Percentiles rank a stretch among this genome's conserved stretches.
phyloP scores from a whole-genome alignment of 2,329 filamentous ascomycete species.

The Tolypocladium inflatum region DNA sequence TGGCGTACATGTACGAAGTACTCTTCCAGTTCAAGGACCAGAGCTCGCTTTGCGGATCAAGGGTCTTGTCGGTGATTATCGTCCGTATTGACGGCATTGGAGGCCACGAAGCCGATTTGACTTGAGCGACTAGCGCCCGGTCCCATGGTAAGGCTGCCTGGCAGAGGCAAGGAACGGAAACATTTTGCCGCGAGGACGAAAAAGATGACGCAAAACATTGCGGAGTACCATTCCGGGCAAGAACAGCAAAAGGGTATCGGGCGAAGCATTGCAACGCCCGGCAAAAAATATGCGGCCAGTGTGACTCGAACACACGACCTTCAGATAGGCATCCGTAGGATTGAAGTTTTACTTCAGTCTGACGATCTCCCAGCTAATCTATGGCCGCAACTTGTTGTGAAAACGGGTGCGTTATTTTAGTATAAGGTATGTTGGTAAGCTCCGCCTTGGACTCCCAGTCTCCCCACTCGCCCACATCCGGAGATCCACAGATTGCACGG shows the following conservation, averaged over 20 bases:
- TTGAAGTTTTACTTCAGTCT: constrained; percentile 18
- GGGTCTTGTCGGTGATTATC: no score
- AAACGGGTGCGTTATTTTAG: constrained; percentile 6
- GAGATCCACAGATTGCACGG: neutral
- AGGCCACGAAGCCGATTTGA: no score
- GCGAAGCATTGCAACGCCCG: neutral
- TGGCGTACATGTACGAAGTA: no score
- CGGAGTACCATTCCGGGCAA: neutral
- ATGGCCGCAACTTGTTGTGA: constrained; percentile 16
- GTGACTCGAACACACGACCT: constrained; percentile 21
- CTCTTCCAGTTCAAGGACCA: no score
- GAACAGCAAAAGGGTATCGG: constrained; percentile 1
- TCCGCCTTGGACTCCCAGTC: neutral
- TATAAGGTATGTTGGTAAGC: neutral
- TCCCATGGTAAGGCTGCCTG: no score
- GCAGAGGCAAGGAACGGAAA: no score
- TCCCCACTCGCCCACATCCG: neutral
- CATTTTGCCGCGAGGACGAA: neutral
- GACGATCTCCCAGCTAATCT: constrained; percentile 19
- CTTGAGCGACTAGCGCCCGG: no score
- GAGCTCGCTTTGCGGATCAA: no score
- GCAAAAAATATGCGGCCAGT: constrained; percentile 16
- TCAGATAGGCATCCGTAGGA: constrained; percentile 18
- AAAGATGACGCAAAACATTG: neutral
- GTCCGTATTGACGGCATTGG: no score